phyloP scores from a whole-genome alignment of 2,329 filamentous ascomycete genomes.

The Clonostachys sp. region DNA sequence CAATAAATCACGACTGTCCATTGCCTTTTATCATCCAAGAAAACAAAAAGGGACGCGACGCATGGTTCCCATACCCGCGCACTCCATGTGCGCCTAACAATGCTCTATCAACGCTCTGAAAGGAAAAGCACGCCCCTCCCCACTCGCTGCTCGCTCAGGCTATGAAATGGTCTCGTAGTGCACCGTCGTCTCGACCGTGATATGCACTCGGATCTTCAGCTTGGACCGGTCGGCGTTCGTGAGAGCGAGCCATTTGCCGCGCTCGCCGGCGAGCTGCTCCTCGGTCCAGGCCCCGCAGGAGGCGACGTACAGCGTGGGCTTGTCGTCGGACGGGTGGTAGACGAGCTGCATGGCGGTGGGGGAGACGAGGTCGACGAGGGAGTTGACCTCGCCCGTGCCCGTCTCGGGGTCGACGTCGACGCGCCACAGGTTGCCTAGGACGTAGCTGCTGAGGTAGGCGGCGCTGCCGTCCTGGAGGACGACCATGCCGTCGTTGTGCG shows the following conservation, averaged over 20 bases:
- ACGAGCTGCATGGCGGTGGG: conserved; percentile 1
- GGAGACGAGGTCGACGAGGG: not conserved
- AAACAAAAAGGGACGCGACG: no score
- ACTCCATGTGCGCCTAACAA: no score
- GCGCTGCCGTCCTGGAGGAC: not conserved
- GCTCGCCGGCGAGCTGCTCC: not conserved
- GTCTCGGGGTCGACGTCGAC: conserved; percentile 1
- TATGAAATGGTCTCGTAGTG: not conserved
- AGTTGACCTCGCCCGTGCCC: not conserved
- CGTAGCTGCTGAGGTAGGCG: conserved; percentile 1
- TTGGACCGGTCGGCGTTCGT: not conserved
- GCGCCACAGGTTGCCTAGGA: conserved; percentile 1
- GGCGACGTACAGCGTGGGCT: conserved; percentile 1
- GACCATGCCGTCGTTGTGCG: conserved; percentile 1
- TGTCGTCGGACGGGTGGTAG: not conserved
- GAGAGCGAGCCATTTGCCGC: not conserved
- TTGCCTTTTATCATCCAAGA: no score
- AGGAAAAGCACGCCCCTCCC: no score
- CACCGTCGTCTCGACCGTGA: not conserved
- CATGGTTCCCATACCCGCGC: no score
- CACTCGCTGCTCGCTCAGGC: not conserved
- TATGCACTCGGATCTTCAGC: not conserved
- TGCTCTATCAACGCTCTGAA: no score
- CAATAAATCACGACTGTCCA: no score
- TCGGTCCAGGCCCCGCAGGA: conserved; percentile 1